Conservation (phyloP, 108 stramenopile genomes). For the Stephanodiscus triporus region DNA sequence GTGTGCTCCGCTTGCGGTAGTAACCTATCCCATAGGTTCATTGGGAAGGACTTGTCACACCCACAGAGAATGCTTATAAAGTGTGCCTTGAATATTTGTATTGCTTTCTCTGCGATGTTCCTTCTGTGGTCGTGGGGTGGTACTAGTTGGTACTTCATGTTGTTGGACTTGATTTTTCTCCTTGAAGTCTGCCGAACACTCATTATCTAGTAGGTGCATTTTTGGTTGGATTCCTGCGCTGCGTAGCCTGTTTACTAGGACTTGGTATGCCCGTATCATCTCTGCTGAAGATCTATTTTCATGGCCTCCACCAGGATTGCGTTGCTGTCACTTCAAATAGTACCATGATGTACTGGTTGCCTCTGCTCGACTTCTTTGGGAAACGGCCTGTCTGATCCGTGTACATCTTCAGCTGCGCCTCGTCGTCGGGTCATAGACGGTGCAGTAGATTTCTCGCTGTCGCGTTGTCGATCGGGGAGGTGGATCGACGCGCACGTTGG, state of each 20-base stretch:
- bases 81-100: background rate
- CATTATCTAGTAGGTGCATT: background rate
- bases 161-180: background rate
- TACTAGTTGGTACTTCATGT: background rate
- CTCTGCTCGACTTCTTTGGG: constrained; percentile 21
- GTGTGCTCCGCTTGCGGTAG: constrained; percentile 10
- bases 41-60: background rate
- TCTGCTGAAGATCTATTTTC: constrained; percentile 1
- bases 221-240: background rate
- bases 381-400: constrained; percentile 55
- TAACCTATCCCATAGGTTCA: constrained; percentile 26
- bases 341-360: constrained; percentile 53
- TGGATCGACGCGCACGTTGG: background rate
- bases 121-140: background rate
- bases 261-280: constrained; percentile 10
- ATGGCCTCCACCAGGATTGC: constrained; percentile 42
- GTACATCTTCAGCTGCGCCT: constrained; percentile 12
- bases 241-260: background rate
- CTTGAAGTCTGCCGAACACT: background rate
- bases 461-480: background rate
- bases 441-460: background rate
- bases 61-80: constrained; percentile 14
- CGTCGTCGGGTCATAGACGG: background rate
- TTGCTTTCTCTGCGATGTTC: background rate
- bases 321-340: constrained; percentile 48